These are phyloP conservation scores for Fraxinus paxiana DNA, from an alignment of 305 asterid genomes.

Conservation along the genomic window DNA sequence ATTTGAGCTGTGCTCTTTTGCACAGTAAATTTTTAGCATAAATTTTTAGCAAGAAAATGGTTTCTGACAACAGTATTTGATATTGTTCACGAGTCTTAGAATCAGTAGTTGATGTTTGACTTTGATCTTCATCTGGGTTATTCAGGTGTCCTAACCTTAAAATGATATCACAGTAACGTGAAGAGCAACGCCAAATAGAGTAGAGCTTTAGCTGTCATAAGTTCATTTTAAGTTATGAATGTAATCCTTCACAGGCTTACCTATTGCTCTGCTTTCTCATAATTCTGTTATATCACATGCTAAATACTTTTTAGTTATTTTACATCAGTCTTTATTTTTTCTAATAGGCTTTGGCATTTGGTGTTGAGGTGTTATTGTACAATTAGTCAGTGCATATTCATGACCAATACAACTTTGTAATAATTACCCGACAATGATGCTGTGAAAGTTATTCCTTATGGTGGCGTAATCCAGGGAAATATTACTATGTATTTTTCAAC, in stretches of 20 bases:
- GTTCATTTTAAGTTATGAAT: neutral
- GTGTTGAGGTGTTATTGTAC: conserved; percentile 7
- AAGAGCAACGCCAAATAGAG: neutral
- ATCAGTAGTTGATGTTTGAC: conserved; percentile 3
- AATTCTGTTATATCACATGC: neutral
- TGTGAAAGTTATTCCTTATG: neutral
- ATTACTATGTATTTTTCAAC: neutral
- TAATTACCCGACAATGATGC: neutral
- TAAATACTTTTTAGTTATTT: conserved; percentile 1
- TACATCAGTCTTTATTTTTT: neutral
- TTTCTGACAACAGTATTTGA: neutral
- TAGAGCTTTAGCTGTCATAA: neutral
- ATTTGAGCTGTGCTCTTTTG: neutral
- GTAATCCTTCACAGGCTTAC: conserved; percentile 18
- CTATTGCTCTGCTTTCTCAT: neutral
- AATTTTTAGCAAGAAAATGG: neutral
- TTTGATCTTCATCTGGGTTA: neutral
- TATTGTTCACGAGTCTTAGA: neutral
- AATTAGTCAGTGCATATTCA: neutral
- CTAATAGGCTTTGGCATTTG: conserved; percentile 6
- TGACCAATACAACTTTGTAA: neutral
- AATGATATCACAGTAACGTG: neutral
- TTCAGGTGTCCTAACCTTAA: neutral
- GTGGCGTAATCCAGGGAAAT: conserved; percentile 4
- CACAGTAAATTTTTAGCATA: neutral